Base-by-base conservation (phyloP, 768 basidiomycete species). In the Naematelia aurantialba region DNA sequence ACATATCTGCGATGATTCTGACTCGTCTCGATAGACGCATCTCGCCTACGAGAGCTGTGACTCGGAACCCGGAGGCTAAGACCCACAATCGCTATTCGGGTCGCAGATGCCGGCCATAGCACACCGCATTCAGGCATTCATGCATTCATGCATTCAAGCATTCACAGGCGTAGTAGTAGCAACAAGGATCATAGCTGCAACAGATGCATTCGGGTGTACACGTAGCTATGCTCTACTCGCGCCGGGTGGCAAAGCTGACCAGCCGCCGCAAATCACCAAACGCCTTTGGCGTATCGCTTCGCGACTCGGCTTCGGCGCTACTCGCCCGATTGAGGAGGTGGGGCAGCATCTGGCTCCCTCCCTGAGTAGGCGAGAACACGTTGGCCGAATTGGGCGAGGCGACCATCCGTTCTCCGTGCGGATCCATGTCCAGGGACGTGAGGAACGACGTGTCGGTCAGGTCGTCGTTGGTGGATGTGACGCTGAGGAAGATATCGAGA, bases 341-440 rank as follows among this genome's bases (percentile, higher is more conserved):
- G 0, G 86, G 81, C 0, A 87, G 82, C 0, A 85, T 85, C 55
- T 83, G 84, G 3, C 62, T 46, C 39, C 62, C 59, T 10, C 61
- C 60, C 25, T 52, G 50, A 21, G 83, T 73, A 0, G 87, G 84
- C 1, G 88, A 86, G 3, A 87, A 85, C 3, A 79, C 75, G 1
- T 82, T 81, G 1, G 83, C 78, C 52, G 63, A 51, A 13, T 63
- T 46, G 0, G 76, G 74, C 1, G 75, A 73, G 11, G 56, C 69
- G 34, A 77, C 49, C 2, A 67, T 65, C 17, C 59, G 58, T 27
- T 65, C 62, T 12, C 24, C 30, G 2, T 63, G 51, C 1, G 92
- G 91, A 64, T 98, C 93, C 96, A 99, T 99, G 76, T 99, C 96
- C 29, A 99, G 82, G 0, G 86, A 83, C 0, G 91, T 88, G 29